Percentiles rank a stretch among this genome's conserved stretches.
Conservation (phyloP, 495 filamentous ascomycete genomes). For the Aspergillus mulundensis region DNA sequence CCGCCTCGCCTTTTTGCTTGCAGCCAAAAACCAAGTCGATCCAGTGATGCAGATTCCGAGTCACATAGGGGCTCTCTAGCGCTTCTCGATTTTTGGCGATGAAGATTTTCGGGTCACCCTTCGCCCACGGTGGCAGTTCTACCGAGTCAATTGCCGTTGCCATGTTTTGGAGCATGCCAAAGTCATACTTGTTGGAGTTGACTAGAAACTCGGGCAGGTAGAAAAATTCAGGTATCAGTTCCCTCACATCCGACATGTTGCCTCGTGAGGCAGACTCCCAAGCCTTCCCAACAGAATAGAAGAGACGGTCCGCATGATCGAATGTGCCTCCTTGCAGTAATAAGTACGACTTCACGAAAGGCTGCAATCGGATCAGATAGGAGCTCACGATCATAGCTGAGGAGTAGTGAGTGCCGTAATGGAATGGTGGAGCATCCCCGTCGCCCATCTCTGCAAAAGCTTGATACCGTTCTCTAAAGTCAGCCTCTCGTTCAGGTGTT, state of each 20-base stretch:
- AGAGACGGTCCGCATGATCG: constrained; percentile 91
- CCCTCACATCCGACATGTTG: constrained; percentile 89
- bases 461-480: constrained; percentile 78
- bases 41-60: constrained; percentile 85
- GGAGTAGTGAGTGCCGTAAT: constrained; percentile 98
- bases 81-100: constrained; percentile 92
- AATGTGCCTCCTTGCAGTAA: constrained; percentile 95
- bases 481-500: constrained; percentile 63
- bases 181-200: constrained; percentile 91
- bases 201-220: constrained; percentile 89
- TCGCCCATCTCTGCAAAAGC: constrained; percentile 91
- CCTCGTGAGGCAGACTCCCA: constrained; percentile 87
- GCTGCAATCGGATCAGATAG: constrained; percentile 90
- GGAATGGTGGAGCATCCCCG: constrained; percentile 71
- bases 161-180: constrained; percentile 77
- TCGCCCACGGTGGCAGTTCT: constrained; percentile 88
- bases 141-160: constrained; percentile 79
- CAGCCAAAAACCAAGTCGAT: constrained; percentile 94
- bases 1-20: constrained; percentile 92
- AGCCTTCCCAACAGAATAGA: constrained; percentile 87
- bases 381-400: constrained; percentile 98
- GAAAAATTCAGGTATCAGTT: constrained; percentile 95
- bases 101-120: constrained; percentile 93
- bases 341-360: constrained; percentile 95
- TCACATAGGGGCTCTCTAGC: constrained; percentile 90